These are phyloP conservation scores for Scortechinia acanthostroma DNA, from an alignment of 2,329 filamentous ascomycete genomes.

Conservation along the genomic window DNA sequence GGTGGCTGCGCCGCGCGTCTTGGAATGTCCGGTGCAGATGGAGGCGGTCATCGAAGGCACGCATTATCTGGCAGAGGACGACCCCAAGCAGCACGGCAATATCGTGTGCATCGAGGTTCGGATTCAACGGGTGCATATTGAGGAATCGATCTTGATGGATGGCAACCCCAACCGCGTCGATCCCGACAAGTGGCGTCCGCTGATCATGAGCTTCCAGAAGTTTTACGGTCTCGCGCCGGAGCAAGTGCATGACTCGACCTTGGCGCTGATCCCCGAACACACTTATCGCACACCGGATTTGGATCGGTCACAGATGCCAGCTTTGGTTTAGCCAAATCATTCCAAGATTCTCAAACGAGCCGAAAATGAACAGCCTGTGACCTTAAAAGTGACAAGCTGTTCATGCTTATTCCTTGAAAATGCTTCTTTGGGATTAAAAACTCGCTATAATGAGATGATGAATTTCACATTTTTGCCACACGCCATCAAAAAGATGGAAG, in stretches of 20 bases:
- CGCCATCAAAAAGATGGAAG: too few species aligned
- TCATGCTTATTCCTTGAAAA: too few species aligned
- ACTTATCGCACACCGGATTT: not conserved
- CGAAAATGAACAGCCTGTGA: too few species aligned
- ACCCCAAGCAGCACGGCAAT: constrained; percentile 15
- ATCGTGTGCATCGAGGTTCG: constrained; percentile 23
- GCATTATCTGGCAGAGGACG: constrained; percentile 20
- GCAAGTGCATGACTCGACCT: constrained; percentile 11
- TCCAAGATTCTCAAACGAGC: too few species aligned
- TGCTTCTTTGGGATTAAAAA: too few species aligned
- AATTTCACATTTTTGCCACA: too few species aligned
- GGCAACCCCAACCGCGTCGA: constrained; percentile 29
- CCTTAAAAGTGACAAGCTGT: too few species aligned
- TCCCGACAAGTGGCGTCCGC: constrained; percentile 29
- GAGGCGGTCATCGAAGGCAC: constrained; percentile 23
- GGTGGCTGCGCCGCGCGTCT: constrained; percentile 21
- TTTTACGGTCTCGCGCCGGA: constrained; percentile 24
- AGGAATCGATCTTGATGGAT: constrained; percentile 19
- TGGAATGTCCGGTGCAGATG: constrained; percentile 32
- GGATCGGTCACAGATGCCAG: too few species aligned
- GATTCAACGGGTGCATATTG: constrained; percentile 22
- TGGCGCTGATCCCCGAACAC: constrained; percentile 19
- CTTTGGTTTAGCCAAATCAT: too few species aligned
- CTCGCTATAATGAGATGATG: too few species aligned
- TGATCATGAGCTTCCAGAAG: constrained; percentile 34